Percentiles rank a stretch among this genome's conserved stretches.
These are phyloP conservation scores for Aspergillus campestris DNA, from an alignment of 495 filamentous ascomycete species.

Conservation along the genomic window DNA sequence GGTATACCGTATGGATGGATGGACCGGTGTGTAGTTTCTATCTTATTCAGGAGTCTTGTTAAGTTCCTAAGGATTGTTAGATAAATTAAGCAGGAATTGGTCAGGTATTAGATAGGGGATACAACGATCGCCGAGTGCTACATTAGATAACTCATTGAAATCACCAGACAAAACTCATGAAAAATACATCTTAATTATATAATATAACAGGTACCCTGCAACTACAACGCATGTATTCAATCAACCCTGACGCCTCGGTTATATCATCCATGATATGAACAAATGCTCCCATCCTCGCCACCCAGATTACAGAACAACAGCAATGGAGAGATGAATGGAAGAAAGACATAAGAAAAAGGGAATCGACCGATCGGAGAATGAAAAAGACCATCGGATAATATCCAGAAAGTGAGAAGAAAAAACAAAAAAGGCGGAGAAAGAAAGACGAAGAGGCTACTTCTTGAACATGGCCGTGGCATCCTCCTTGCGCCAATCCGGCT, in stretches of 20 bases:
- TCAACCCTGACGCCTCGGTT: not conserved
- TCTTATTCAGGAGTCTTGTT: too few relatives aligned
- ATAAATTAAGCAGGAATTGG: too few relatives aligned
- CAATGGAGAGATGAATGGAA: not conserved
- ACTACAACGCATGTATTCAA: too few relatives aligned
- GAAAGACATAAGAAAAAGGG: not conserved
- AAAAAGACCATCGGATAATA: constrained; percentile 5
- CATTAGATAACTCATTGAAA: too few relatives aligned
- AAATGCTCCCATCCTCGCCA: not conserved
- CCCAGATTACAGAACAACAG: not conserved
- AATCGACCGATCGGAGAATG: not conserved
- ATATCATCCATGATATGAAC: not conserved
- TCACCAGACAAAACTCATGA: too few relatives aligned
- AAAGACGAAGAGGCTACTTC: constrained; percentile 17
- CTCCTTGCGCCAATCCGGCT: constrained; percentile 53
- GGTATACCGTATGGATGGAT: too few relatives aligned
- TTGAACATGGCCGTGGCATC: constrained; percentile 48
- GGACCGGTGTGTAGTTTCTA: too few relatives aligned
- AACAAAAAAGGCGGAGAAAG: constrained; percentile 2
- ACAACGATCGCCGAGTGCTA: too few relatives aligned
- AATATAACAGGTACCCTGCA: too few relatives aligned
- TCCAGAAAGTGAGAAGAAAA: constrained; percentile 6
- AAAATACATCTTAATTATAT: too few relatives aligned
- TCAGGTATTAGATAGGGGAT: too few relatives aligned
- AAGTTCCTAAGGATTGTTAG: too few relatives aligned